A percentile compares a stretch with the other conserved stretches of the same genome.
Conservation (phyloP, 108 stramenopile genomes). For the Cyclostephanos tholiformis region DNA sequence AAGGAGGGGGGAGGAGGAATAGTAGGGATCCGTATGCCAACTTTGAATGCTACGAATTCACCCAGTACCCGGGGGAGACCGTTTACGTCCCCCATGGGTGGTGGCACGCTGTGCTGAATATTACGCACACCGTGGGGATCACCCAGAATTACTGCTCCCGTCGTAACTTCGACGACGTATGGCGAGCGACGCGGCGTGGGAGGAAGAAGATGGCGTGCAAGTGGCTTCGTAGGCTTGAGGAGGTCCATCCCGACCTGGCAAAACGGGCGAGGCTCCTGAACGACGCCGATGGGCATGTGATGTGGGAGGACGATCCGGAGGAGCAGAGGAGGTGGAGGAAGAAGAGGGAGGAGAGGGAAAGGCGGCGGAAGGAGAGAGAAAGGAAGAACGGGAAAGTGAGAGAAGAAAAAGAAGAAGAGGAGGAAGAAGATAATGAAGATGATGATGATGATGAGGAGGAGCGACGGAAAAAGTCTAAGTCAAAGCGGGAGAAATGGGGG, state of each 20-base stretch:
- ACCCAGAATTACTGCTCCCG: slow-evolving; percentile 97
- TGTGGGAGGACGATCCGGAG: slow-evolving; percentile 84
- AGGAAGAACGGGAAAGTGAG: slow-evolving; percentile 26
- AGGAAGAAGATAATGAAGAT: slow-evolving; percentile 34
- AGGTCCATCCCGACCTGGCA: slow-evolving; percentile 77
- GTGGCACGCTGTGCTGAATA: slow-evolving; percentile 98
- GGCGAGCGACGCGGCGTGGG: slow-evolving; percentile 90
- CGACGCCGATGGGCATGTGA: slow-evolving; percentile 79
- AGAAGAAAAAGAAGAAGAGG: slow-evolving; percentile 16
- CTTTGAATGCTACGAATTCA: slow-evolving; percentile 93
- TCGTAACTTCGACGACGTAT: slow-evolving; percentile 92
- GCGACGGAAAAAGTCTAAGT: slow-evolving; percentile 17
- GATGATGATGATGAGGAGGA: slow-evolving; percentile 17
- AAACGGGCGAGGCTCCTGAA: slow-evolving; percentile 77
- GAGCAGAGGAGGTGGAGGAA: slow-evolving; percentile 37
- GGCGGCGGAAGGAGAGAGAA: slow-evolving; percentile 36
- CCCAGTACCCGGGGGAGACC: slow-evolving; percentile 96
- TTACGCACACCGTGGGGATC: slow-evolving; percentile 94
- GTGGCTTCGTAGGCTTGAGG: slow-evolving; percentile 80
- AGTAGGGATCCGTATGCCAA: slow-evolving; percentile 43
- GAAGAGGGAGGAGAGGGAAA: slow-evolving; percentile 49
- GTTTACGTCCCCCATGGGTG: slow-evolving; percentile 96
- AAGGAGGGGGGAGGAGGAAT: background rate
- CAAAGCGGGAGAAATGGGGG: slow-evolving; percentile 50
- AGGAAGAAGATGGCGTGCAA: slow-evolving; percentile 94